Evolutionary conservation across 768 basidiomycete genomes (phyloP).

Genomic region (Tulasnella sp.): DNA sequence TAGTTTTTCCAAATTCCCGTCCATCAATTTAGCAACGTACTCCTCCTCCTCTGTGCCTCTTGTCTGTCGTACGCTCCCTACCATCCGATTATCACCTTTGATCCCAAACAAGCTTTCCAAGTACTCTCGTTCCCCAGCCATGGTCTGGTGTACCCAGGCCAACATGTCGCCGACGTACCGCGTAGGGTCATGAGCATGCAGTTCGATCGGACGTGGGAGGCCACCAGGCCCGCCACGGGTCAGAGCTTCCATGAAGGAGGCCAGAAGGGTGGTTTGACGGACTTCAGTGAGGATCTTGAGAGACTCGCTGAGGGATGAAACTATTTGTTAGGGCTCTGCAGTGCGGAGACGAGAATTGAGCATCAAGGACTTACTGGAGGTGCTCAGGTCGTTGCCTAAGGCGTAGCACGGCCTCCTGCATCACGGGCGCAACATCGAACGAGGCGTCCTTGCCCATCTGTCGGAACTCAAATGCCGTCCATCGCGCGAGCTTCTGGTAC

Average conservation of each 20-base stretch:
- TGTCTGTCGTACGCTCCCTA: slow-evolving; percentile 54
- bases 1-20: slow-evolving; percentile 68
- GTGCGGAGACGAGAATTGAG: background rate
- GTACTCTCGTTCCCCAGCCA: slow-evolving; percentile 91
- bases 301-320: slow-evolving; percentile 43
- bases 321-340: slow-evolving; percentile 19
- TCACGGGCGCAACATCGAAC: slow-evolving; percentile 50
- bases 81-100: slow-evolving; percentile 52
- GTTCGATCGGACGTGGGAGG: slow-evolving; percentile 83
- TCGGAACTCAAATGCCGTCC: slow-evolving; percentile 76
- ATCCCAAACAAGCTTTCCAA: slow-evolving; percentile 77
- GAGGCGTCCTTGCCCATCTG: slow-evolving; percentile 63
- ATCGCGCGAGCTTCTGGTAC: slow-evolving; percentile 80
- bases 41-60: slow-evolving; percentile 55
- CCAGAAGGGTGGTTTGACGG: slow-evolving; percentile 67
- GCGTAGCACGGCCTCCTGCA: slow-evolving; percentile 62
- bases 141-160: slow-evolving; percentile 94
- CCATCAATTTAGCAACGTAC: slow-evolving; percentile 70
- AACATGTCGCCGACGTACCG: slow-evolving; percentile 98
- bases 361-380: slow-evolving; percentile 49
- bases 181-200: slow-evolving; percentile 95
- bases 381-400: slow-evolving; percentile 70
- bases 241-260: slow-evolving; percentile 75
- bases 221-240: slow-evolving; percentile 81
- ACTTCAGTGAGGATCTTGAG: slow-evolving; percentile 66